Conservation (phyloP, 257 asterid genomes). For the Solanum bulbocastanum region DNA sequence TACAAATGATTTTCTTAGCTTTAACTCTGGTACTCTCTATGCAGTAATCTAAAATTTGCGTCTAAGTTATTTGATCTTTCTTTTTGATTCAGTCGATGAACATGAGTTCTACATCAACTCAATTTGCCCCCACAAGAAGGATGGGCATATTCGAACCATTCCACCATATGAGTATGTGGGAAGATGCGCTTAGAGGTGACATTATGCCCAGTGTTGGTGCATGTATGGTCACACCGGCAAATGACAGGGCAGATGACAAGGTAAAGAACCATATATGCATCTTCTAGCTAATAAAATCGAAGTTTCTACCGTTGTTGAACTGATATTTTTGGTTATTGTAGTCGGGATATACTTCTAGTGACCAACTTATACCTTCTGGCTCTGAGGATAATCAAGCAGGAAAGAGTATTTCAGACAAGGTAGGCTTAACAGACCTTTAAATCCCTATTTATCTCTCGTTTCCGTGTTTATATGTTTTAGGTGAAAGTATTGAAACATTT, state of each 20-base stretch:
- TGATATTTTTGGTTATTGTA: not conserved
- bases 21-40: not conserved
- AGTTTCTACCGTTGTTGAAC: not conserved
- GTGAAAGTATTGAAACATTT: not conserved
- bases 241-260: conserved; percentile 49
- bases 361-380: not conserved
- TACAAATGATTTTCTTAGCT: not conserved
- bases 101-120: conserved; percentile 62
- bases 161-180: conserved; percentile 82
- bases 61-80: not conserved
- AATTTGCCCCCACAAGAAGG: conserved; percentile 60
- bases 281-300: not conserved
- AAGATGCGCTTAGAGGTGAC: conserved; percentile 41
- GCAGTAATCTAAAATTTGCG: not conserved
- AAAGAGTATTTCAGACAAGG: conserved; percentile 5
- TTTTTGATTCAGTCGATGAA: conserved; percentile 10
- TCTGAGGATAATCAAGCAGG: conserved; percentile 6
- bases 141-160: conserved; percentile 57
- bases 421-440: not conserved
- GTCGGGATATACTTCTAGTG: conserved; percentile 10
- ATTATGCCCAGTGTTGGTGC: conserved; percentile 36
- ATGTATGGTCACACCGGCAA: conserved; percentile 30
- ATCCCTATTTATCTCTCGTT: not conserved
- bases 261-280: conserved; percentile 13
- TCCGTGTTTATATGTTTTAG: not conserved